Evolutionary conservation across 164 flowering plant genomes (phyloP), one percentile per base, ranked within the genome.

Genomic region (Umbellularia californica): DNA sequence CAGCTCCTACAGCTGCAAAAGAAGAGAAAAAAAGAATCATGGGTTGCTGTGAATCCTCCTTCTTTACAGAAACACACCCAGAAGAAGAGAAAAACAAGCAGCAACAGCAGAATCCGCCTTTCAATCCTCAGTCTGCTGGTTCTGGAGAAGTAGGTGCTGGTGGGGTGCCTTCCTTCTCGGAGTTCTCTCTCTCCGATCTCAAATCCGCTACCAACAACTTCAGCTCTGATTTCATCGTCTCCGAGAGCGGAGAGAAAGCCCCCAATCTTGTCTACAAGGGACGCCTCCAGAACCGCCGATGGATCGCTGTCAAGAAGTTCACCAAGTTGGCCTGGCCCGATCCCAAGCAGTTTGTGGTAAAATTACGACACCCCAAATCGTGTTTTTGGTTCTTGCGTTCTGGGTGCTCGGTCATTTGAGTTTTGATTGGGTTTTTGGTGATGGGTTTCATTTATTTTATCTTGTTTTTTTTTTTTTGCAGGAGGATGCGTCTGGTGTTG

Each of bases 401-500:
- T 5, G 60, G 17, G n/a, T 55, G 17, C n/a, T 19, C 13, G 20
- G 17, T 3, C n/a, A 15, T 55, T 55, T 0, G 60, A 20, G n/a
- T 55, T 55, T 55, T 55, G 17, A 20, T 28, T 67, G 47, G 27
- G 13, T 33, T 58, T 58, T 50, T 2, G 47, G 5, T 50, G n/a
- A 6, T 52, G 70, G 76, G 50, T 58, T 15, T 58, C 30, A 2
- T 17, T 33, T 55, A 52, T 33, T 47, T 55, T 28, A 22, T 52
- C 1, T 70, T 30, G 50, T n/a, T 25, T 25, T 25, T 25, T 25
- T 25, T 25, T 65, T 17, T 81, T 70, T 70, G 28, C 79, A 96
- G 99, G 99, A 92, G 41, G 99, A 96, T 75, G 99, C 99, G 0
- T 83, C 85, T 84, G 92, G 94, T 2, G 97, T 94, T 35, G 97